A percentile compares a stretch with the other conserved stretches of the same genome.
These are phyloP conservation scores for Trichosporon sp. DNA, from an alignment of 1,284 basidiomycete species.

Conservation along the genomic window DNA sequence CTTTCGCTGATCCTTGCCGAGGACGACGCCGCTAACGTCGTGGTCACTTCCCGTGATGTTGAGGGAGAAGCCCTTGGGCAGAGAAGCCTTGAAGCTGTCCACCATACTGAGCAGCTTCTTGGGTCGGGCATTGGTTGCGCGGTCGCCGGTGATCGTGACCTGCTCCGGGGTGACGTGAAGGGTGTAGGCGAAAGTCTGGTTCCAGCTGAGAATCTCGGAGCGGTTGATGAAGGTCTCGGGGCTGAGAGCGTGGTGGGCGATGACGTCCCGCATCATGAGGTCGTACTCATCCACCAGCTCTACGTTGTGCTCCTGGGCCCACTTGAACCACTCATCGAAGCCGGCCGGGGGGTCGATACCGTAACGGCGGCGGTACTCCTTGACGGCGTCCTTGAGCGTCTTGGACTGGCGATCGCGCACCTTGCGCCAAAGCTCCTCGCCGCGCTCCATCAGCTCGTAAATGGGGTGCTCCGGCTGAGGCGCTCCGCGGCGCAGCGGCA, in stretches of 20 bases:
- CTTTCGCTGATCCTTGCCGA: constrained; percentile 48
- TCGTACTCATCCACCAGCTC: constrained; percentile 69
- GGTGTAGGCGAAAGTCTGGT: constrained; percentile 36
- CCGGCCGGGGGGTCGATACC: constrained; percentile 50
- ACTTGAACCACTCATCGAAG: constrained; percentile 54
- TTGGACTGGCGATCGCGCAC: constrained; percentile 51
- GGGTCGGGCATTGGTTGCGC: constrained; percentile 31
- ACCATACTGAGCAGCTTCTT: constrained; percentile 35
- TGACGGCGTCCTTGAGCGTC: constrained; percentile 56
- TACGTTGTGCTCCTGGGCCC: constrained; percentile 64
- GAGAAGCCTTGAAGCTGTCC: constrained; percentile 35
- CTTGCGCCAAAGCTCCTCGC: constrained; percentile 38
- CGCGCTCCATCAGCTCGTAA: constrained; percentile 49
- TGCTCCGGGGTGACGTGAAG: constrained; percentile 29
- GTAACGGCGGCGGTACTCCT: constrained; percentile 59
- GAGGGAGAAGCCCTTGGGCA: constrained; percentile 40
- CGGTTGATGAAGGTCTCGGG: constrained; percentile 39
- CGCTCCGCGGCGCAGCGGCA: constrained; percentile 9
- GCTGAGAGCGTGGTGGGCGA: constrained; percentile 45
- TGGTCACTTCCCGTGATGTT: constrained; percentile 46
- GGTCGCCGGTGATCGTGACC: constrained; percentile 32
- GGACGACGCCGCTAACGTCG: constrained; percentile 46
- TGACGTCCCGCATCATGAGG: constrained; percentile 44
- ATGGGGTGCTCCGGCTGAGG: constrained; percentile 39
- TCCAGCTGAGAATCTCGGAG: constrained; percentile 15